phyloP scores from a whole-genome alignment of 768 basidiomycete species.

The Naganishia onofrii region DNA sequence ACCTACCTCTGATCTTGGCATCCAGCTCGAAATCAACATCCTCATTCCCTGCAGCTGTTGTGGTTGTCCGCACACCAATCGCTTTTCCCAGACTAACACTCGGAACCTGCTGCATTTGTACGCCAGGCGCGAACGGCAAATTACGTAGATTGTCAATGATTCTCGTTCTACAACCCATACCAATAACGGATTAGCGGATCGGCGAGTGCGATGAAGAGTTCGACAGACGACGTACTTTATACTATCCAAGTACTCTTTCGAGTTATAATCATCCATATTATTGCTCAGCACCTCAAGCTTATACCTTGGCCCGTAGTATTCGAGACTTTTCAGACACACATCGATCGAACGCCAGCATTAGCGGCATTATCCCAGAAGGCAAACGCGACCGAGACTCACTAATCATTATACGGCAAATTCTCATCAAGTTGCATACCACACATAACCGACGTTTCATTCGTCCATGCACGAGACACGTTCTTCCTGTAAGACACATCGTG shows the following conservation, averaged over 20 bases:
- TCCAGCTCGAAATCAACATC: slow-evolving; percentile 54
- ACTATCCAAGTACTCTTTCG: slow-evolving; percentile 73
- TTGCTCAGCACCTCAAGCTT: slow-evolving; percentile 83
- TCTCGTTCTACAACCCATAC: slow-evolving; percentile 53
- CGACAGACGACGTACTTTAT: slow-evolving; percentile 62
- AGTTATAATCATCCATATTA: slow-evolving; percentile 92
- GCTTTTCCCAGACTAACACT: slow-evolving; percentile 54
- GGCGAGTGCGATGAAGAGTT: background rate
- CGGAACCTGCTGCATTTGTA: slow-evolving; percentile 79
- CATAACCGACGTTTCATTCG: slow-evolving; percentile 93
- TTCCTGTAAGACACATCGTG: slow-evolving; percentile 54
- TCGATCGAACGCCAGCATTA: slow-evolving; percentile 52
- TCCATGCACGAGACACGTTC: slow-evolving; percentile 92
- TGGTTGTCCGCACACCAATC: slow-evolving; percentile 55
- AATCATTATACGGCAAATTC: slow-evolving; percentile 53
- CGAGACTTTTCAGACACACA: slow-evolving; percentile 82
- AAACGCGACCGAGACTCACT: slow-evolving; percentile 37
- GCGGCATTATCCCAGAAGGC: slow-evolving; percentile 13
- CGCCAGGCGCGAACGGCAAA: slow-evolving; percentile 74
- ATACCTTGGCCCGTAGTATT: slow-evolving; percentile 96
- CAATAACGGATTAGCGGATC: background rate
- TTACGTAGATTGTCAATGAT: slow-evolving; percentile 62
- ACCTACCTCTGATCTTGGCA: slow-evolving; percentile 51
- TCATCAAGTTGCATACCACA: slow-evolving; percentile 70
- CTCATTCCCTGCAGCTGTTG: slow-evolving; percentile 51